A percentile compares a stretch with the other conserved stretches of the same genome.
Conservation (phyloP, 2,329 filamentous ascomycete species). For the Zopfia rhizophila region DNA sequence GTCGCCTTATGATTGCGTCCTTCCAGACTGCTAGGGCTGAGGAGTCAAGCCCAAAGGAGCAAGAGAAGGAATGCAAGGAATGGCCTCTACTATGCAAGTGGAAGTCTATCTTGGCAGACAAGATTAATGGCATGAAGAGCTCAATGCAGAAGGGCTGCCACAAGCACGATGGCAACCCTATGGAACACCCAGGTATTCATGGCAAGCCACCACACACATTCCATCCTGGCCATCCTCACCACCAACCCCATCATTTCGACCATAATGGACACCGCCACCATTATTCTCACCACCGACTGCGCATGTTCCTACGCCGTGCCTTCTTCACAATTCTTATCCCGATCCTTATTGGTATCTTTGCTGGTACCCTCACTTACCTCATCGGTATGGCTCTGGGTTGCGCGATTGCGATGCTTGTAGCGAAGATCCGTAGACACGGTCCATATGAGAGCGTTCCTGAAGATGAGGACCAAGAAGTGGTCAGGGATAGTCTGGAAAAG, state of each 20-base stretch:
- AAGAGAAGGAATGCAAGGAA: constrained; percentile 47
- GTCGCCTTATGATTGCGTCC: constrained; percentile 51
- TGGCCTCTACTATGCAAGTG: constrained; percentile 56
- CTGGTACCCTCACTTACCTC: constrained; percentile 74
- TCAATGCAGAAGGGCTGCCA: constrained; percentile 48
- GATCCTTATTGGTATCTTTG: constrained; percentile 73
- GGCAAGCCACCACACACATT: constrained; percentile 49
- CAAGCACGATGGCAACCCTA: constrained; percentile 42
- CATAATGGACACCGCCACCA: constrained; percentile 28
- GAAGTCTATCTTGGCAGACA: constrained; percentile 49
- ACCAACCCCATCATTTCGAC: constrained; percentile 27
- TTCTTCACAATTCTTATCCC: constrained; percentile 73
- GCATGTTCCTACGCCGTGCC: constrained; percentile 59
- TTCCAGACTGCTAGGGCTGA: constrained; percentile 38
- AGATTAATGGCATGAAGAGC: constrained; percentile 46
- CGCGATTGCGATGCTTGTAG: constrained; percentile 68
- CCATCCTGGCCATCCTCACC: constrained; percentile 38
- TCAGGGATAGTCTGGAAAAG: constrained; percentile 41
- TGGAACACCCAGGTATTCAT: constrained; percentile 37
- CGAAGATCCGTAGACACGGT: constrained; percentile 61
- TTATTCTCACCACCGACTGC: constrained; percentile 25
- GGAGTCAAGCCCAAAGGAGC: constrained; percentile 28
- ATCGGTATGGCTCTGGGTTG: constrained; percentile 74
- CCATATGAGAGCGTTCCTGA: constrained; percentile 45
- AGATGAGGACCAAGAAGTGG: constrained; percentile 39